Conservation (phyloP, 2,329 filamentous ascomycete genomes). For the Aspergillus fumigatiaffinis region DNA sequence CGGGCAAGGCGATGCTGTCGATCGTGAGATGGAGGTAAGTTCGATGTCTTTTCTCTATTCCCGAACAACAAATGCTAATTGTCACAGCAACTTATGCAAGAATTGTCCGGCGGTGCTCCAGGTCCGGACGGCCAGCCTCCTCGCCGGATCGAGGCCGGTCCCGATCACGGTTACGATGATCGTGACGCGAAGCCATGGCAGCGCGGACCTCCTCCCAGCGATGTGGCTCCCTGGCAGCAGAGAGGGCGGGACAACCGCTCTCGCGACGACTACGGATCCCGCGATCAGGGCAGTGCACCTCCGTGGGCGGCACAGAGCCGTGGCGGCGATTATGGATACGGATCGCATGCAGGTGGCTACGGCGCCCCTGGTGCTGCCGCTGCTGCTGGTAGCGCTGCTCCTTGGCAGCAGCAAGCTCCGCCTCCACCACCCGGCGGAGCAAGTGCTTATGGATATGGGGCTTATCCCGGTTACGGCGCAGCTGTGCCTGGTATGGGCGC, state of each 20-base stretch:
- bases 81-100: conserved; percentile 87
- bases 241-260: conserved; percentile 52
- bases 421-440: conserved; percentile 39
- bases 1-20: conserved; percentile 76
- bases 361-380: conserved; percentile 42
- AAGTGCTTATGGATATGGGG: conserved; percentile 55
- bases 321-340: conserved; percentile 43
- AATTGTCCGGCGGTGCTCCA: conserved; percentile 73
- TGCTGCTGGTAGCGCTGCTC: conserved; percentile 44
- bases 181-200: conserved; percentile 79
- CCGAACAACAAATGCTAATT: conserved; percentile 40
- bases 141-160: conserved; percentile 82
- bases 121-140: conserved; percentile 57
- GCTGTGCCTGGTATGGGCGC: conserved; percentile 47
- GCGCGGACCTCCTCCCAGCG: conserved; percentile 69
- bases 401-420: conserved; percentile 60
- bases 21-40: conserved; percentile 89
- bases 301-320: conserved; percentile 39
- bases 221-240: conserved; percentile 74
- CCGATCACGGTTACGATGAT: conserved; percentile 51
- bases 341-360: conserved; percentile 34
- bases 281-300: conserved; percentile 34
- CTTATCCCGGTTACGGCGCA: conserved; percentile 46
- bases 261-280: conserved; percentile 45
- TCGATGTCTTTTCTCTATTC: neutral